Base-by-base conservation (phyloP, 2,329 filamentous ascomycete species). In the Penicillium sclerotigenum region DNA sequence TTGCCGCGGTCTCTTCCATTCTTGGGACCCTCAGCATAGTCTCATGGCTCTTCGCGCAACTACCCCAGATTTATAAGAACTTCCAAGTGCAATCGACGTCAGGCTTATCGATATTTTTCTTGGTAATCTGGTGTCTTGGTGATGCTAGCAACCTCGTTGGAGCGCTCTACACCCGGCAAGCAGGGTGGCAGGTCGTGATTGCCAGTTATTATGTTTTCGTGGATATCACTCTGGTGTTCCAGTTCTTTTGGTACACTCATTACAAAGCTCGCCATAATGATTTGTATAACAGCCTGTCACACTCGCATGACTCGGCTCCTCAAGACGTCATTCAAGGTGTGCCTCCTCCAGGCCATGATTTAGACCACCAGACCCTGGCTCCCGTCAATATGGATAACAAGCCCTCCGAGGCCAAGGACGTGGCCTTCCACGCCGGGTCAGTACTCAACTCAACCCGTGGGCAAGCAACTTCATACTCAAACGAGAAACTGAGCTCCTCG, bases 21-120 rank as follows among this genome's bases (percentile, higher is more conserved):
- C 77, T 87, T 51, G 86, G 86, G 20, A 80, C 78, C 0, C 73
- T 85, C 58, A 87, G 84, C 65, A 88, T 88, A 58, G 63, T 86
- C 48, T 83, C 85, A 41, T 88, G 86, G 86, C 78, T 88, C 2
- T 88, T 87, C 67, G 86, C 86, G 13, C 86, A 88, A 69, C 75
- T 88, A 28, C 86, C 86, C 1, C 86, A 88, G 65, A 87, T 88
- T 59, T 86, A 83, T 74, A 87, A 87, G 75, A 88, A 88, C 67
- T 83, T 84, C 67, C 77, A 78, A 50, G 70, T 87, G 20, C 79
- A 85, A 65, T 87, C 84, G 13, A 87, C 85, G 0, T 84, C 84
- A 1, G 85, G 86, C 0, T 69, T 88, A 36, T 87, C 83, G 5
- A 80, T 86, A 56, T 86, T 83, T 68, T 88, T 88, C 69, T 73